A percentile compares a stretch with the other conserved stretches of the same genome.
These are phyloP conservation scores for Torulaspora microellipsoides DNA, from an alignment of 805 yeast genomes.

Conservation along the genomic window DNA sequence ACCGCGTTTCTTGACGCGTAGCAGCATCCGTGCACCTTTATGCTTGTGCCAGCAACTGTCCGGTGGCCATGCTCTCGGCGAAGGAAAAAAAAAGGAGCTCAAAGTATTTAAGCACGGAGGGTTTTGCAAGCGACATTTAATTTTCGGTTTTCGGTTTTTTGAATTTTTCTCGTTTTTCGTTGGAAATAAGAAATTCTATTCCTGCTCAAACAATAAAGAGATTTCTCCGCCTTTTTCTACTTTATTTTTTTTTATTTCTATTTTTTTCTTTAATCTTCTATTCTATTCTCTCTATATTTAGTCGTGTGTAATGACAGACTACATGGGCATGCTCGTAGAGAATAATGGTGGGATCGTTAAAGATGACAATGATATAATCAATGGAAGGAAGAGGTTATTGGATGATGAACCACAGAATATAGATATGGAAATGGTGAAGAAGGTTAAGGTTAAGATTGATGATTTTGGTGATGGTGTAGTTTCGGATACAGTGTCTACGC, in stretches of 20 bases:
- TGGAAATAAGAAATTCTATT: neutral
- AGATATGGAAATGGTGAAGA: neutral
- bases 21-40: neutral
- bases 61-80: slow-evolving; percentile 1
- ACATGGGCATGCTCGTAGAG: no score
- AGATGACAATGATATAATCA: no score
- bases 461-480: no score
- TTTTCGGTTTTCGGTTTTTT: neutral
- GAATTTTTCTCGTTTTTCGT: neutral
- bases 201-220: no score
- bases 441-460: no score
- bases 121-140: slow-evolving; percentile 1
- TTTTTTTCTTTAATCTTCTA: no score
- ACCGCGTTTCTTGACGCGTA: neutral
- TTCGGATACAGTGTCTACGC: neutral
- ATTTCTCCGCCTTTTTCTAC: no score
- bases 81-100: slow-evolving; percentile 3
- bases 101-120: slow-evolving; percentile 5
- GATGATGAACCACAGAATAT: neutral
- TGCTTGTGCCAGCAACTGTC: neutral
- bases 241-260: no score
- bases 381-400: neutral
- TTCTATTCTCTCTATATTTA: no score
- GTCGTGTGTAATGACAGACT: no score
- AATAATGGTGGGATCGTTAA: no score